These are phyloP conservation scores for Blepharisma stoltei DNA, from an alignment of 73 alveolate species.

Conservation along the genomic window DNA sequence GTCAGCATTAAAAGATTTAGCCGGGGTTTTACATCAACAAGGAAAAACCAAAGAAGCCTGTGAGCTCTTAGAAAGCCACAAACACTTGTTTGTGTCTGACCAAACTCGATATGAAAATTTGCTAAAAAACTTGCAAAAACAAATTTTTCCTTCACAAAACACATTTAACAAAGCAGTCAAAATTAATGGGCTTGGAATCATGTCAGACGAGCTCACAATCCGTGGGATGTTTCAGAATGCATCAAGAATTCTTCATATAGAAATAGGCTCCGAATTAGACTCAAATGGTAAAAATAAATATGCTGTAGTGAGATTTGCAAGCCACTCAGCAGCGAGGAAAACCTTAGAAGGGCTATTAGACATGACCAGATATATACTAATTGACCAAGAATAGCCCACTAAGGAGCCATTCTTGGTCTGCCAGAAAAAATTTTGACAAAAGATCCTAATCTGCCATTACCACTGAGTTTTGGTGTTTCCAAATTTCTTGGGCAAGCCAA, in stretches of 20 bases:
- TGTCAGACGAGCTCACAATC: constrained; percentile 12
- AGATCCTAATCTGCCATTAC: too few species aligned
- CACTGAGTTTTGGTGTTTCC: too few species aligned
- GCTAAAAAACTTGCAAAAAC: constrained; percentile 26
- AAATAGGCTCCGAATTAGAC: neutral
- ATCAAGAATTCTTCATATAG: constrained; percentile 18
- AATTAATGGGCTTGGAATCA: neutral
- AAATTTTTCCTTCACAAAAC: neutral
- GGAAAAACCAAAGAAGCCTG: constrained; percentile 31
- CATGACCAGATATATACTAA: neutral
- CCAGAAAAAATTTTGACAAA: too few species aligned
- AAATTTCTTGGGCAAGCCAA: too few species aligned
- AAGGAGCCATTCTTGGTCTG: too few species aligned
- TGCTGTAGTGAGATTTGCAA: constrained; percentile 5
- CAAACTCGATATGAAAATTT: neutral
- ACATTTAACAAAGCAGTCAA: constrained; percentile 22
- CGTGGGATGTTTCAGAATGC: neutral
- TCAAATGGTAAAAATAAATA: neutral
- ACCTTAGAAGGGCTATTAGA: constrained; percentile 9
- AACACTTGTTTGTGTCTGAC: constrained; percentile 23
- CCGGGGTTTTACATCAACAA: constrained; percentile 23
- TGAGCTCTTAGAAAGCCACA: neutral
- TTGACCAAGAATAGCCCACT: too few species aligned
- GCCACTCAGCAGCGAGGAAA: constrained; percentile 34
- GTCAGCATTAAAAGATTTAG: constrained; percentile 26